These are phyloP conservation scores for Solanum chmielewskii DNA, from an alignment of 257 asterid genomes.

Conservation along the genomic window DNA sequence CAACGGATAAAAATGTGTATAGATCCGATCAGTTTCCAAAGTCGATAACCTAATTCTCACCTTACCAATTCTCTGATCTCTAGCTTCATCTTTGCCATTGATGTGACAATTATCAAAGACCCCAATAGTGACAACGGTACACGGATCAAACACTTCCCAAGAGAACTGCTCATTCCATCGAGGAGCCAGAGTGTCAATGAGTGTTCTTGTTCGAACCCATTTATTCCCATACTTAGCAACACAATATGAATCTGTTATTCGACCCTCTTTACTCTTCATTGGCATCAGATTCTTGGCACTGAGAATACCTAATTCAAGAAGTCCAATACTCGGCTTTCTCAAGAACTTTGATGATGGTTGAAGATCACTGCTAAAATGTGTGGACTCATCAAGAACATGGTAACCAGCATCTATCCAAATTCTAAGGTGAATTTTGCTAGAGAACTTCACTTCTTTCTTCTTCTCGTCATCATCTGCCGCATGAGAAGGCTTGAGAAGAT, in stretches of 20 bases:
- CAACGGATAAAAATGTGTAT: constrained; percentile 73
- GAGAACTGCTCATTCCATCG: constrained; percentile 96
- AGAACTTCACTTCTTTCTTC: constrained; percentile 73
- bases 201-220: constrained; percentile 89
- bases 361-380: constrained; percentile 75
- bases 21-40: constrained; percentile 63
- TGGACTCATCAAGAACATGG: constrained; percentile 83
- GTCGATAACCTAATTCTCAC: constrained; percentile 85
- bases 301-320: constrained; percentile 80
- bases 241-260: constrained; percentile 73
- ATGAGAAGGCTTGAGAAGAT: constrained; percentile 36
- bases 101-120: constrained; percentile 78
- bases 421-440: constrained; percentile 67
- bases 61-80: constrained; percentile 81
- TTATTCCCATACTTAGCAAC: constrained; percentile 96
- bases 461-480: constrained; percentile 38
- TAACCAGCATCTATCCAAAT: constrained; percentile 65
- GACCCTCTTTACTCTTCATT: constrained; percentile 76
- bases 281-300: constrained; percentile 59
- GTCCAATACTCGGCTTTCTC: constrained; percentile 65
- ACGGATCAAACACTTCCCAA: constrained; percentile 89
- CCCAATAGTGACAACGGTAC: constrained; percentile 74
- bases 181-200: constrained; percentile 60
- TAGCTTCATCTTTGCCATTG: constrained; percentile 49
- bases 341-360: constrained; percentile 64